These are phyloP conservation scores for Dorcoceras hygrometricum DNA, from an alignment of 257 asterid genomes.

Conservation along the genomic window DNA sequence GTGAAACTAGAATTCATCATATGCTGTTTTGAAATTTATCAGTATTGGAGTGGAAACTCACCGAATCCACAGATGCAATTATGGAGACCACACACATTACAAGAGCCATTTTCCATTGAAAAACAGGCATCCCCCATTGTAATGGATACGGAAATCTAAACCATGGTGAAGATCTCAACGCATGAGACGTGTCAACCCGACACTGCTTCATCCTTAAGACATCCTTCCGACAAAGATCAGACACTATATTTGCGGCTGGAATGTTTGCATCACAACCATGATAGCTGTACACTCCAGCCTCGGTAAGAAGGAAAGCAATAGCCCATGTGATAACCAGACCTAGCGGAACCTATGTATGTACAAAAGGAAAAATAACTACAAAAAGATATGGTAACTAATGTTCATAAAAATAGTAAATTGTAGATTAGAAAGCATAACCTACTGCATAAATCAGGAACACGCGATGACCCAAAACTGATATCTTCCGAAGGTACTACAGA, in stretches of 20 bases:
- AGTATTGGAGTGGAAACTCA: slow-evolving; percentile 43
- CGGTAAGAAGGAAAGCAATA: slow-evolving; percentile 73
- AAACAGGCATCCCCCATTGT: slow-evolving; percentile 95
- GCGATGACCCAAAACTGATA: slow-evolving; percentile 90
- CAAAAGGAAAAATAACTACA: slow-evolving; percentile 9
- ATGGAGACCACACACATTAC: slow-evolving; percentile 94
- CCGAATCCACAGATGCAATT: slow-evolving; percentile 91
- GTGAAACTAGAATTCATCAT: too few relatives aligned
- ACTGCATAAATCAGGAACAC: slow-evolving; percentile 86
- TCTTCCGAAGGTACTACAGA: slow-evolving; percentile 94
- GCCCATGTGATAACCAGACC: slow-evolving; percentile 85
- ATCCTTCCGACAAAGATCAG: slow-evolving; percentile 85
- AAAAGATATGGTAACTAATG: slow-evolving; percentile 7
- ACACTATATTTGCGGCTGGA: slow-evolving; percentile 74
- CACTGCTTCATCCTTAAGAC: slow-evolving; percentile 77
- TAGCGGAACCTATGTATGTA: slow-evolving; percentile 68
- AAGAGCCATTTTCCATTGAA: slow-evolving; percentile 91
- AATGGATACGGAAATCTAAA: slow-evolving; percentile 93
- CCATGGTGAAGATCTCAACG: slow-evolving; percentile 82
- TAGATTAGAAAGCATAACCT: slow-evolving; percentile 23
- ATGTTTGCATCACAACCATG: slow-evolving; percentile 83
- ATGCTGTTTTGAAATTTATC: not conserved
- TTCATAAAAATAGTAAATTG: not conserved
- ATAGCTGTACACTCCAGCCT: slow-evolving; percentile 72
- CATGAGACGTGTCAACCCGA: slow-evolving; percentile 83